Conservation (phyloP, 805 yeast genomes). For the Debaryomyces tyrocola region DNA sequence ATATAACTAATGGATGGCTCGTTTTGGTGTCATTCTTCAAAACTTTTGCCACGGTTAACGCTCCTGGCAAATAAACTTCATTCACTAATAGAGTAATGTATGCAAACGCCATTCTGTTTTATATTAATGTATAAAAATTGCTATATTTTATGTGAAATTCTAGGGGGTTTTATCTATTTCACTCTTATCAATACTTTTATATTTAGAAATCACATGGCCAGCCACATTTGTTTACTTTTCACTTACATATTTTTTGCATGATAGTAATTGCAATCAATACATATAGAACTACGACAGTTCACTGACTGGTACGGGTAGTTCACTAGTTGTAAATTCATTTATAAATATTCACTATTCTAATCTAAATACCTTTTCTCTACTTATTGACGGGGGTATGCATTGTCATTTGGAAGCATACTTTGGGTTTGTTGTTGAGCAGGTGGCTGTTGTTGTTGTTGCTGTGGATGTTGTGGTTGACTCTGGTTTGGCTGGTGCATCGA, state of each 20-base stretch:
- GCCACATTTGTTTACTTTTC: too few species aligned
- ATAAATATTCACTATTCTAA: not conserved
- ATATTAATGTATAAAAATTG: too few species aligned
- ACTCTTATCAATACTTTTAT: not conserved
- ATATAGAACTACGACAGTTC: too few species aligned
- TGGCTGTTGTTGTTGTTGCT: not conserved
- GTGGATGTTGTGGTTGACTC: not conserved
- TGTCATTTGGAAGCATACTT: conserved; percentile 3
- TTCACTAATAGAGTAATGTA: conserved; percentile 50
- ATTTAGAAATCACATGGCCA: not conserved
- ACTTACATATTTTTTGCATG: too few species aligned
- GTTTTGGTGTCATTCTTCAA: conserved; percentile 10
- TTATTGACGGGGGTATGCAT: conserved; percentile 4
- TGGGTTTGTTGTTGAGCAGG: not conserved
- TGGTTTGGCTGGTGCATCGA: not conserved
- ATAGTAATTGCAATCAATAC: too few species aligned
- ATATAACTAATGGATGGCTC: conserved; percentile 23
- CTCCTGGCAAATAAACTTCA: conserved; percentile 58
- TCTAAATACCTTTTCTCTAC: not conserved
- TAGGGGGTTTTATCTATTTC: not conserved
- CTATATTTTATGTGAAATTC: not conserved
- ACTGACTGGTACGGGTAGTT: too few species aligned
- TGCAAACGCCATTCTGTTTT: conserved; percentile 29
- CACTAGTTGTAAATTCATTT: not conserved
- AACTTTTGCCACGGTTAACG: conserved; percentile 48